Percentiles rank a stretch among this genome's conserved stretches.
Evolutionary conservation across 345 rosid species (phyloP).

Genomic region (Psidium guajava): DNA sequence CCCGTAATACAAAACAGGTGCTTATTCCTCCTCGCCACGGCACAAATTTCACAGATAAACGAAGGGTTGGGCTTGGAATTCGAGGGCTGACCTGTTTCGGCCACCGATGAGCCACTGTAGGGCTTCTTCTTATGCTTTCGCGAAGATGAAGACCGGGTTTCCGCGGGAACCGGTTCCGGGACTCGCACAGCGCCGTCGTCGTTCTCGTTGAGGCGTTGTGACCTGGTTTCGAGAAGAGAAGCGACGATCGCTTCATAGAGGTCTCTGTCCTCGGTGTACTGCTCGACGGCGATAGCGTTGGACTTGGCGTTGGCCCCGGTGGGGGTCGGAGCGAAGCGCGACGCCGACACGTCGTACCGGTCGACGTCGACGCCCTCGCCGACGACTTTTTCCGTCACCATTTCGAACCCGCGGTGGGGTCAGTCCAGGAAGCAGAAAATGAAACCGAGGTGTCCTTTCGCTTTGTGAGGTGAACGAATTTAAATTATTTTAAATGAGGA

Average conservation of each 20-base stretch:
- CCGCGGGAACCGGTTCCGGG: background rate
- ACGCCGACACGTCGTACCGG: background rate
- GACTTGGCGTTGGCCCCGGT: background rate
- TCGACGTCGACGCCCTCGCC: background rate
- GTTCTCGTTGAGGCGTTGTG: background rate
- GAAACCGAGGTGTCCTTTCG: no score
- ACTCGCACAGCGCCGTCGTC: background rate
- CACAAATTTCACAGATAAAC: conserved; percentile 43
- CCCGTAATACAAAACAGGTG: conserved; percentile 28
- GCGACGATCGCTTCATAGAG: background rate
- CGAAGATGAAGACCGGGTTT: background rate
- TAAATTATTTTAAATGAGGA: no score
- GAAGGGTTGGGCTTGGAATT: background rate
- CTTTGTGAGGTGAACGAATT: no score
- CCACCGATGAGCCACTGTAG: background rate
- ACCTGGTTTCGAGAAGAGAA: background rate
- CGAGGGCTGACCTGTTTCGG: background rate
- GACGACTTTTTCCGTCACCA: no score
- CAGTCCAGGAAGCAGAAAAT: no score
- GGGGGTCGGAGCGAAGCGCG: background rate
- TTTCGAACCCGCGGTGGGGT: no score
- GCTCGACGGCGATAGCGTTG: conserved; percentile 2
- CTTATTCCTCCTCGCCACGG: conserved; percentile 11
- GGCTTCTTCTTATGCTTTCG: background rate
- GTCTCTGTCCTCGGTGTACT: background rate